These are phyloP conservation scores for Diaporthe sp. DNA, from an alignment of 2,329 filamentous ascomycete genomes.

Conservation along the genomic window DNA sequence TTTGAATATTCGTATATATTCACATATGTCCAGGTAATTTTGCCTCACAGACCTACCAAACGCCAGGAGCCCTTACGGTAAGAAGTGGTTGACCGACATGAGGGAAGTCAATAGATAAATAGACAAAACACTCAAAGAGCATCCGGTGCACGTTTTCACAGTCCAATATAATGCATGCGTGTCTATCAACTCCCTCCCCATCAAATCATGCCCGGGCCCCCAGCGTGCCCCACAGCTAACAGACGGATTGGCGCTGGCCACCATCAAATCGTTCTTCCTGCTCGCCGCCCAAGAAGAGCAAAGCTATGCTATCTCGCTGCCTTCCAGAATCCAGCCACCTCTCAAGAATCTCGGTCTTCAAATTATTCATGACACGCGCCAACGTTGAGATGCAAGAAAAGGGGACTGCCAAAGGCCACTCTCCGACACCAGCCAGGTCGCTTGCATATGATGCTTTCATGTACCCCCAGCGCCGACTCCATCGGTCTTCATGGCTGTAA, in stretches of 20 bases:
- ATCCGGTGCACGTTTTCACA: background rate
- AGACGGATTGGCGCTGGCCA: background rate
- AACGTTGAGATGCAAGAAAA: conserved; percentile 5
- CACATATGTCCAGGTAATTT: background rate
- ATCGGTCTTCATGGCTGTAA: background rate
- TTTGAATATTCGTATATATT: background rate
- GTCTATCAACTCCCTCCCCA: conserved; percentile 3
- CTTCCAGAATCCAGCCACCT: background rate
- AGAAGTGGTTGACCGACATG: background rate
- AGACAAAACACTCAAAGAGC: background rate
- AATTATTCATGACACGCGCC: background rate
- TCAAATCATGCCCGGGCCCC: background rate
- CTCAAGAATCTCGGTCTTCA: background rate
- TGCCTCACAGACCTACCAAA: background rate
- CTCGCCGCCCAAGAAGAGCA: background rate
- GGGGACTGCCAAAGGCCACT: background rate
- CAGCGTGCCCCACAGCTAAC: background rate
- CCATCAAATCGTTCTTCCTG: background rate
- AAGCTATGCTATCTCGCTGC: conserved; percentile 15
- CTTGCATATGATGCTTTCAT: background rate
- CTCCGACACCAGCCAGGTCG: background rate
- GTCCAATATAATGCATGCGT: background rate
- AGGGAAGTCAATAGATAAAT: no score
- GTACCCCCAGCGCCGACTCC: background rate
- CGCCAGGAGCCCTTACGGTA: background rate